Conservation (phyloP, 495 filamentous ascomycete species). For the Oidiodendron maius region DNA sequence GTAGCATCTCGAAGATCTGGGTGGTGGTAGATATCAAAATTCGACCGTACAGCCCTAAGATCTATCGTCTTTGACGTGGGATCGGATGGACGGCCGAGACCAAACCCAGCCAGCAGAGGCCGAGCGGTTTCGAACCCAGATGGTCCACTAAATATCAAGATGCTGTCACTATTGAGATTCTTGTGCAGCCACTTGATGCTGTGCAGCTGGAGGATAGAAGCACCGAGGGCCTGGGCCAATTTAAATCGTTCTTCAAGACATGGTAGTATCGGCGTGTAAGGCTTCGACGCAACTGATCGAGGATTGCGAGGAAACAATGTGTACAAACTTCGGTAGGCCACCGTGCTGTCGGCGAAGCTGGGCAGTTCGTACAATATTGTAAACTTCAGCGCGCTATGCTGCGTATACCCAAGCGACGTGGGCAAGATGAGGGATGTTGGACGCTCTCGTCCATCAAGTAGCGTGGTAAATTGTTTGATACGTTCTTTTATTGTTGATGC, state of each 20-base stretch:
- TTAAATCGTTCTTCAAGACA: background rate
- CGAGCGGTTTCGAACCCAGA: background rate
- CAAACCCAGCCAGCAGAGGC: background rate
- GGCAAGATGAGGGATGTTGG: background rate
- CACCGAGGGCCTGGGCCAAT: background rate
- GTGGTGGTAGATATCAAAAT: background rate
- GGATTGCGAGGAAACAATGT: background rate
- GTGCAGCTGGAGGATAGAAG: background rate
- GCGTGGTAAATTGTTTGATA: background rate
- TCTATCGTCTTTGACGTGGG: background rate
- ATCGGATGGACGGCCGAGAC: background rate
- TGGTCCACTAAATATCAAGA: background rate
- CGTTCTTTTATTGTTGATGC: background rate
- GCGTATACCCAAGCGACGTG: background rate
- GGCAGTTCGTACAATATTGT: background rate
- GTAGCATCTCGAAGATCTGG: background rate
- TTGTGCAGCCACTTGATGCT: background rate
- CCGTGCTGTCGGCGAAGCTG: background rate
- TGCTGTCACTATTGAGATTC: background rate
- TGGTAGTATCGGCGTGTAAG: background rate
- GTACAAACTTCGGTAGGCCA: background rate
- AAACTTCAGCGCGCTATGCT: background rate
- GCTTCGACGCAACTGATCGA: background rate
- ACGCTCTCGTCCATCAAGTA: background rate
- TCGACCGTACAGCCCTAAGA: background rate